Evolutionary conservation across 495 filamentous ascomycete species (phyloP).

Genomic region (Lichina pygmaea): DNA sequence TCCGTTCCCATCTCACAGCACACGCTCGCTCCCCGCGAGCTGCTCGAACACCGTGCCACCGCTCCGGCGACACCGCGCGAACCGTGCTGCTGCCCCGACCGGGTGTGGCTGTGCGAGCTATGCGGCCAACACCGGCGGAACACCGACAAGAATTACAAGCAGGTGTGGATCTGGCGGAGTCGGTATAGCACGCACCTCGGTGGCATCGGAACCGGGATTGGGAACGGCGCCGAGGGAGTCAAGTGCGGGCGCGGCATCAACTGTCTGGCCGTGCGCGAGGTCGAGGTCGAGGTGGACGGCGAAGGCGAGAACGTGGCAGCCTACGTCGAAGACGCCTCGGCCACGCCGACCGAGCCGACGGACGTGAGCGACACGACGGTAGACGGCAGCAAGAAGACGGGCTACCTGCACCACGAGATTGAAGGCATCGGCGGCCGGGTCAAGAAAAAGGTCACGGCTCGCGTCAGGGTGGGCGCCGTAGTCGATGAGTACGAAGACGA

Average conservation of each 20-base stretch:
- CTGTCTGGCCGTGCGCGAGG: conserved; percentile 44
- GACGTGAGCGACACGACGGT: neutral
- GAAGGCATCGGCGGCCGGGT: conserved; percentile 66
- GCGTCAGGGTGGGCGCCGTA: conserved; percentile 50
- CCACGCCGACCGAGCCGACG: neutral
- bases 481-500: conserved; percentile 61
- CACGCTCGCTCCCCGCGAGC: neutral
- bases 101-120: conserved; percentile 54
- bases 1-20: conserved; percentile 28
- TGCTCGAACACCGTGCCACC: conserved; percentile 5
- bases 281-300: conserved; percentile 58
- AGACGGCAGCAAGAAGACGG: conserved; percentile 7
- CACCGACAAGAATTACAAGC: conserved; percentile 46
- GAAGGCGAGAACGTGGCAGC: conserved; percentile 19
- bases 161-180: conserved; percentile 70
- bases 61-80: conserved; percentile 21
- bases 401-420: conserved; percentile 62
- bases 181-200: conserved; percentile 60
- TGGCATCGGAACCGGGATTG: conserved; percentile 62
- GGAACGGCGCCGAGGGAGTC: conserved; percentile 66
- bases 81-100: conserved; percentile 41
- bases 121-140: conserved; percentile 44
- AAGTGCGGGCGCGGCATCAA: conserved; percentile 44
- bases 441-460: conserved; percentile 54
- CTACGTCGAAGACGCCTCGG: conserved; percentile 2